Percentiles rank a stretch among this genome's conserved stretches.
Evolutionary conservation across 1,284 basidiomycete species (phyloP).

Genomic region (Moniliophthora roreri): DNA sequence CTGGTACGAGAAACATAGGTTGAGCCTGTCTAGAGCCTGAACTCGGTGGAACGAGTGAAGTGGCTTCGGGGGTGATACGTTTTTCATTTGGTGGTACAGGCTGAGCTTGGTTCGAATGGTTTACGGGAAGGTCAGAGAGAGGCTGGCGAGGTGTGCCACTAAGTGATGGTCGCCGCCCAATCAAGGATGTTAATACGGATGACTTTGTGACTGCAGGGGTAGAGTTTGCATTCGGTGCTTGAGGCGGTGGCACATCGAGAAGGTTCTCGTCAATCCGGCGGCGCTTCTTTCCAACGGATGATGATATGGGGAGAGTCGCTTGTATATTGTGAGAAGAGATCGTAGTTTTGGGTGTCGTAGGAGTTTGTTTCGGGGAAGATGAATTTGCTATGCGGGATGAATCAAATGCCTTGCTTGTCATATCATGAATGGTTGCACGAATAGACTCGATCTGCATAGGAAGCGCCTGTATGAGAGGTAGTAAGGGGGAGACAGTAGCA

Average conservation of each 20-base stretch:
- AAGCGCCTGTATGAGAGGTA: slow-evolving; percentile 57
- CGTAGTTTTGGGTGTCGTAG: background rate
- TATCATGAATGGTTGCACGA: slow-evolving; percentile 40
- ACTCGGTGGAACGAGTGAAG: background rate
- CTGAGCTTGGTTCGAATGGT: slow-evolving; percentile 1
- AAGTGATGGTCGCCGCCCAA: slow-evolving; percentile 4
- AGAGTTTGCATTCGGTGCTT: too few species aligned
- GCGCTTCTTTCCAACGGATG: slow-evolving; percentile 8
- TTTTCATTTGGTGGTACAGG: background rate
- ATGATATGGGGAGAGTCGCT: background rate
- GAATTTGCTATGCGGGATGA: slow-evolving; percentile 5
- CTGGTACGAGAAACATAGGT: background rate
- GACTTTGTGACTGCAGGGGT: slow-evolving; percentile 1
- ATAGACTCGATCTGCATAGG: slow-evolving; percentile 56
- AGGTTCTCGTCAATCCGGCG: slow-evolving; percentile 13
- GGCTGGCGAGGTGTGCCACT: slow-evolving; percentile 18
- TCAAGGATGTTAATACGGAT: background rate
- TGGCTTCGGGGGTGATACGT: background rate
- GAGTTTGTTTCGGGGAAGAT: background rate
- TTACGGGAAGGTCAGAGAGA: slow-evolving; percentile 17
- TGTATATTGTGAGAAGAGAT: too few species aligned
- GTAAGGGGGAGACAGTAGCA: slow-evolving; percentile 49
- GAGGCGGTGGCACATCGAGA: background rate
- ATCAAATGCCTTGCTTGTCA: slow-evolving; percentile 24
- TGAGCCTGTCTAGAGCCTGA: background rate